phyloP scores from a whole-genome alignment of 371 early-diverging fungal species.

The Actinomortierella wolfii region DNA sequence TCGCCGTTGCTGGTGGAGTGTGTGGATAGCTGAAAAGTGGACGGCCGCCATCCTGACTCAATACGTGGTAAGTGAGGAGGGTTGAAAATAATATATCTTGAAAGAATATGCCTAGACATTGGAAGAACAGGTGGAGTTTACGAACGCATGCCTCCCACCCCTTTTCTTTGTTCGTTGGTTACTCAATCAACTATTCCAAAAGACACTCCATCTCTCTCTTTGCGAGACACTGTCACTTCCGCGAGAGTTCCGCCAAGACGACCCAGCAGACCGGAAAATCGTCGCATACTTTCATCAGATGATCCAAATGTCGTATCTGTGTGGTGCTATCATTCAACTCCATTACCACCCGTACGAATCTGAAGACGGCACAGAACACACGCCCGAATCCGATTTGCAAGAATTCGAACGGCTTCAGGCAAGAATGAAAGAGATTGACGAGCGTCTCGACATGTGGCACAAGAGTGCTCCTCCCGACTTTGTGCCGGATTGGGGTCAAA shows the following conservation, averaged over 20 bases:
- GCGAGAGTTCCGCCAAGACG: slow-evolving; percentile 29
- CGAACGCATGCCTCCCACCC: no score
- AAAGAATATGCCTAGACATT: no score
- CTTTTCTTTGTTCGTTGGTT: no score
- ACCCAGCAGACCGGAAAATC: slow-evolving; percentile 20
- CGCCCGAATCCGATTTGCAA: slow-evolving; percentile 24
- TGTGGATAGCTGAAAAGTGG: slow-evolving; percentile 45
- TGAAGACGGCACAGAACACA: slow-evolving; percentile 43
- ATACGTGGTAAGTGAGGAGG: slow-evolving; percentile 30
- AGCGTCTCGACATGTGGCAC: slow-evolving; percentile 31
- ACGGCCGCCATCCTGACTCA: slow-evolving; percentile 40
- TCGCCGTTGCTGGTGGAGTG: slow-evolving; percentile 46
- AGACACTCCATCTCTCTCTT: slow-evolving; percentile 43
- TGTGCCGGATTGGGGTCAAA: slow-evolving; percentile 40
- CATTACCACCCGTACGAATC: slow-evolving; percentile 46
- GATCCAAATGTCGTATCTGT: slow-evolving; percentile 34
- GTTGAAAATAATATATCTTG: no score
- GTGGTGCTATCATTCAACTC: slow-evolving; percentile 38
- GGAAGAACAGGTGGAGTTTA: no score
- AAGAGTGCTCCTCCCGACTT: slow-evolving; percentile 20
- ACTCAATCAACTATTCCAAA: neutral
- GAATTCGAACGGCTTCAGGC: slow-evolving; percentile 30
- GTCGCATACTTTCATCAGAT: slow-evolving; percentile 26
- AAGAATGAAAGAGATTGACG: slow-evolving; percentile 33
- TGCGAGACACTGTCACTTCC: slow-evolving; percentile 45